A percentile compares a stretch with the other conserved stretches of the same genome.
phyloP scores from a whole-genome alignment of 2,329 filamentous ascomycete genomes.

The Neonectria faginata region DNA sequence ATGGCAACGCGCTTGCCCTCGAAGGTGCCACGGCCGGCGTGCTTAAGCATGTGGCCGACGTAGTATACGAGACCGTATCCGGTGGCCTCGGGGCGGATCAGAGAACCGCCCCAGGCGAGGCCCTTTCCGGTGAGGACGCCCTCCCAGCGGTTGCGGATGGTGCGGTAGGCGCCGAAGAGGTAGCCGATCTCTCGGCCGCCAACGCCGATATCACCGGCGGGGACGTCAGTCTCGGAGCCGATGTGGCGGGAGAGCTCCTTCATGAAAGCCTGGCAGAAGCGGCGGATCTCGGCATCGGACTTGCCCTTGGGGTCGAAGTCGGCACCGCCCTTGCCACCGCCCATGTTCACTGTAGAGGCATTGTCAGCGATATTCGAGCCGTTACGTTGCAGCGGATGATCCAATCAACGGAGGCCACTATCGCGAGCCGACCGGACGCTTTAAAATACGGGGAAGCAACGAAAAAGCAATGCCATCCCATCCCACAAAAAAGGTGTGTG shows the following conservation, averaged over 20 bases:
- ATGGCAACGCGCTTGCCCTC: slow-evolving; percentile 93
- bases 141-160: slow-evolving; percentile 90
- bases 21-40: slow-evolving; percentile 88
- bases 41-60: slow-evolving; percentile 93
- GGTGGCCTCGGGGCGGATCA: slow-evolving; percentile 97
- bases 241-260: slow-evolving; percentile 95
- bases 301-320: slow-evolving; percentile 99
- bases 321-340: slow-evolving; percentile 96
- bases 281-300: slow-evolving; percentile 95
- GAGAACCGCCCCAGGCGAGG: slow-evolving; percentile 87
- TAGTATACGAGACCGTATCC: slow-evolving; percentile 98
- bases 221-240: slow-evolving; percentile 94
- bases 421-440: neutral
- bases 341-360: slow-evolving; percentile 70
- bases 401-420: neutral
- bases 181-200: slow-evolving; percentile 92
- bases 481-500: neutral
- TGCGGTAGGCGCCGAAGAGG: slow-evolving; percentile 94
- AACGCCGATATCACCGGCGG: slow-evolving; percentile 96
- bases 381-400: neutral
- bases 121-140: slow-evolving; percentile 98
- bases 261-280: slow-evolving; percentile 98
- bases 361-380: slow-evolving; percentile 32
- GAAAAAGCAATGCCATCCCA: slow-evolving; percentile 11
- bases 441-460: neutral